Base-by-base conservation (phyloP, 495 filamentous ascomycete genomes). In the Lepraria neglecta region DNA sequence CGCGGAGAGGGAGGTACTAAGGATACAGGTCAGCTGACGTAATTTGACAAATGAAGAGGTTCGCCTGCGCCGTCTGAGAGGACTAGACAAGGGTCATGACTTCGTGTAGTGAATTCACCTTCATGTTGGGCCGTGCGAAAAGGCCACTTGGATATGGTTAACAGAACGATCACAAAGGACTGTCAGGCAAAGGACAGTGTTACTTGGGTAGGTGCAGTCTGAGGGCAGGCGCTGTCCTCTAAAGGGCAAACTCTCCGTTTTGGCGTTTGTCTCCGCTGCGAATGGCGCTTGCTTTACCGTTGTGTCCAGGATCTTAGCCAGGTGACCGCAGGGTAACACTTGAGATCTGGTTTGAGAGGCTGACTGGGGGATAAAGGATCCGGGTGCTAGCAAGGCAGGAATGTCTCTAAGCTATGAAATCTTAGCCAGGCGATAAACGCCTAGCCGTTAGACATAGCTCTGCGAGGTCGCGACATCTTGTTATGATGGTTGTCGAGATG, bases 1-100 rank as follows among this genome's bases (percentile, higher is more conserved):
- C 85, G 68, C 83, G 87, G 46, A 96, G 79, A n/a, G 91, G 90
- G 61, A 97, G 83, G 74, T 90, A 97, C 95, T 97, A 66, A 61
- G 52, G 31, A 21, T 54, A 19, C 45, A 38, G 38, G 21, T 67
- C 12, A 67, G 60, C 57, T 54, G 48, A 62, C 63, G 64, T 57
- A 57, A 17, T 9, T 33, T 3, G 24, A 35, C 10, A 15, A 19
- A 19, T 28, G 21, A 30, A 60, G 58, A 60, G 58, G 58, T 60
- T 60, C 58, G 58, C 58, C 58, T 53, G n/a, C 19, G 15, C 50
- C 35, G 28, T 53, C 58, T 19, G 47, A 38, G 38, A 33, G 15
- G 27, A 53, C 47, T 28, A 60, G 27, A 52, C 48, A 31, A 43
- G 58, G 58, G 47, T 33, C 58, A 60, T 60, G 47, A 60, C 58